Evolutionary conservation across 1,284 basidiomycete genomes (phyloP).

Genomic region (Hypsizygus ulmarius): DNA sequence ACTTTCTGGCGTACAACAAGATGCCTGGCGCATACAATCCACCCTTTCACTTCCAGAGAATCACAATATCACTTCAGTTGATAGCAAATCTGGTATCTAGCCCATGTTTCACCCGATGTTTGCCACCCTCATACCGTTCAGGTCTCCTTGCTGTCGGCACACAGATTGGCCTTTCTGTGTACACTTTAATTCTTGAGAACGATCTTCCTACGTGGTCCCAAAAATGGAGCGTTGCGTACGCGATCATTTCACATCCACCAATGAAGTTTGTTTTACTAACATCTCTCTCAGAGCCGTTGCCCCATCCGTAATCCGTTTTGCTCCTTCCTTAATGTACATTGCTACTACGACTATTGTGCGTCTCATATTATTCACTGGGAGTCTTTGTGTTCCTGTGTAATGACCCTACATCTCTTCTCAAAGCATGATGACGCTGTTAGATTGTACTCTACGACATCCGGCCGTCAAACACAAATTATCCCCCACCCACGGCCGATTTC

Average conservation of each 20-base stretch:
- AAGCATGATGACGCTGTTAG: slow-evolving; percentile 60
- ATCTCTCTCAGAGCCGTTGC: slow-evolving; percentile 39
- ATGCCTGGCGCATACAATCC: slow-evolving; percentile 77
- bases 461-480: slow-evolving; percentile 61
- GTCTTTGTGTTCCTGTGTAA: neutral
- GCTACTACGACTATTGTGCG: slow-evolving; percentile 60
- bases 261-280: slow-evolving; percentile 6
- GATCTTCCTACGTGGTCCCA: slow-evolving; percentile 76
- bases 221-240: slow-evolving; percentile 69
- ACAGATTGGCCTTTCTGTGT: slow-evolving; percentile 56
- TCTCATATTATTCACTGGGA: slow-evolving; percentile 9
- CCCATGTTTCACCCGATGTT: slow-evolving; percentile 6
- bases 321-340: slow-evolving; percentile 74
- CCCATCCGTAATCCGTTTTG: slow-evolving; percentile 56
- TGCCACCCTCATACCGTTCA: slow-evolving; percentile 31
- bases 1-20: slow-evolving; percentile 57
- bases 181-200: slow-evolving; percentile 73
- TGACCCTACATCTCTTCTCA: slow-evolving; percentile 6
- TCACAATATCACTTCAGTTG: slow-evolving; percentile 57
- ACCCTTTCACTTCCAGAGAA: slow-evolving; percentile 59
- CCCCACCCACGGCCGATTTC: slow-evolving; percentile 65
- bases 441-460: slow-evolving; percentile 70
- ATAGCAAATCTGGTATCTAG: slow-evolving; percentile 64
- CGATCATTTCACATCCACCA: slow-evolving; percentile 8
- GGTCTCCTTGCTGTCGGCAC: slow-evolving; percentile 72